These are phyloP conservation scores for Liquidambar formosana DNA, from an alignment of 164 flowering plant species.

Conservation along the genomic window DNA sequence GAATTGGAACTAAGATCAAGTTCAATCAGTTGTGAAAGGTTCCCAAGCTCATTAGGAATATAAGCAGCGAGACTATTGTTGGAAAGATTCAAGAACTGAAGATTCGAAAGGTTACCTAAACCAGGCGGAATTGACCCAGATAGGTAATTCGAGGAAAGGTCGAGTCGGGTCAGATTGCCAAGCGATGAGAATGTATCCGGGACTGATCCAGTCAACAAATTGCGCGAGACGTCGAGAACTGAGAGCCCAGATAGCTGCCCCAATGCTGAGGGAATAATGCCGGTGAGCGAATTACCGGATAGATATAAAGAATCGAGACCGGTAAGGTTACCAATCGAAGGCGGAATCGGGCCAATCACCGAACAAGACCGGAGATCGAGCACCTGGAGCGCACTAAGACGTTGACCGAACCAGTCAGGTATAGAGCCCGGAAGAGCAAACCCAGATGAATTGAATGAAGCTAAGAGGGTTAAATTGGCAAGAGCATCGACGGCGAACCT, in stretches of 20 bases:
- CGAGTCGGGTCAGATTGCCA: conserved; percentile 28
- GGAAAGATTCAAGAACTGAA: conserved; percentile 50
- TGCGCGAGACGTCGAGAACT: conserved; percentile 40
- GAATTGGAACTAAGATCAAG: conserved; percentile 66
- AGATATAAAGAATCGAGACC: conserved; percentile 40
- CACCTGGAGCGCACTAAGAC: conserved; percentile 40
- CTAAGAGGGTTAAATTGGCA: conserved; percentile 33
- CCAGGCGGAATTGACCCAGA: conserved; percentile 39
- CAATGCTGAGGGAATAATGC: conserved; percentile 34
- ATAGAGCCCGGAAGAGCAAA: conserved; percentile 68
- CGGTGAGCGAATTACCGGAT: conserved; percentile 48
- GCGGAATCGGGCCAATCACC: conserved; percentile 55
- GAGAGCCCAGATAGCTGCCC: conserved; percentile 26
- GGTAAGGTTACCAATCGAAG: conserved; percentile 39
- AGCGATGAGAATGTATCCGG: conserved; percentile 38
- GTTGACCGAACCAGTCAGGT: conserved; percentile 68
- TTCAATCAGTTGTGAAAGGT: conserved; percentile 49
- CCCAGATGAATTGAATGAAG: conserved; percentile 60
- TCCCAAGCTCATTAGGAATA: conserved; percentile 55
- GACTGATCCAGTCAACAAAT: conserved; percentile 49
- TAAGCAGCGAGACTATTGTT: conserved; percentile 46
- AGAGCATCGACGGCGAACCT: conserved; percentile 21
- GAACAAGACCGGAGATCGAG: conserved; percentile 69
- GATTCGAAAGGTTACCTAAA: conserved; percentile 32
- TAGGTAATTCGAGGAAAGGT: conserved; percentile 37